Percentiles rank a stretch among this genome's conserved stretches.
Conservation (phyloP, 2,329 filamentous ascomycete species). For the Coniochaeta hoffmannii region DNA sequence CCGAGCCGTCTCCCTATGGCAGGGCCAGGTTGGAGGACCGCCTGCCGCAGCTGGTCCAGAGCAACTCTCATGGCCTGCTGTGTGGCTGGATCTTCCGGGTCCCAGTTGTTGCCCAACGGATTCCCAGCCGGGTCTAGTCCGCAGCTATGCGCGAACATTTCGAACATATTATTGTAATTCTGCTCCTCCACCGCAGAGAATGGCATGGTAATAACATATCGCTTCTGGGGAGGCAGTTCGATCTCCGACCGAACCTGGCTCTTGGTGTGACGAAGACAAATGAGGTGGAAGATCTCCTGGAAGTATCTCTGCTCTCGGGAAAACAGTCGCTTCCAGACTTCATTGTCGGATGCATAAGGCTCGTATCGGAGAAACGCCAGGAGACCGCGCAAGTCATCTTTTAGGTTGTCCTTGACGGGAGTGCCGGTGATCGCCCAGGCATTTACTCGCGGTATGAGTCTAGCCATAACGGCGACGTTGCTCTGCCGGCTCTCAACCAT, state of each 20-base stretch:
- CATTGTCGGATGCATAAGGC: slow-evolving; percentile 59
- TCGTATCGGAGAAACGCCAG: slow-evolving; percentile 74
- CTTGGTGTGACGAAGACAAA: slow-evolving; percentile 83
- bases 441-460: slow-evolving; percentile 72
- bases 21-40: slow-evolving; percentile 72
- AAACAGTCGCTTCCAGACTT: slow-evolving; percentile 63
- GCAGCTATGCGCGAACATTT: slow-evolving; percentile 65
- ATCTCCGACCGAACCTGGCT: slow-evolving; percentile 72
- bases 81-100: slow-evolving; percentile 46
- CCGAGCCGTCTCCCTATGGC: slow-evolving; percentile 59
- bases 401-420: slow-evolving; percentile 62
- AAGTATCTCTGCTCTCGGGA: slow-evolving; percentile 57
- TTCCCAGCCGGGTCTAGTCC: slow-evolving; percentile 57
- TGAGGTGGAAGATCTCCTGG: slow-evolving; percentile 56
- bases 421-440: slow-evolving; percentile 92
- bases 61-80: slow-evolving; percentile 72
- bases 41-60: slow-evolving; percentile 71
- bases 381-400: slow-evolving; percentile 67
- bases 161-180: slow-evolving; percentile 71
- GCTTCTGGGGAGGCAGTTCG: slow-evolving; percentile 70
- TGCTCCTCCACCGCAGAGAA: slow-evolving; percentile 90
- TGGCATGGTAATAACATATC: slow-evolving; percentile 80
- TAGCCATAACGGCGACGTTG: slow-evolving; percentile 73
- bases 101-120: slow-evolving; percentile 56
- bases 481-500: slow-evolving; percentile 89